phyloP scores from a whole-genome alignment of 2,329 filamentous ascomycete species.

The Trichoderma endophyticum region DNA sequence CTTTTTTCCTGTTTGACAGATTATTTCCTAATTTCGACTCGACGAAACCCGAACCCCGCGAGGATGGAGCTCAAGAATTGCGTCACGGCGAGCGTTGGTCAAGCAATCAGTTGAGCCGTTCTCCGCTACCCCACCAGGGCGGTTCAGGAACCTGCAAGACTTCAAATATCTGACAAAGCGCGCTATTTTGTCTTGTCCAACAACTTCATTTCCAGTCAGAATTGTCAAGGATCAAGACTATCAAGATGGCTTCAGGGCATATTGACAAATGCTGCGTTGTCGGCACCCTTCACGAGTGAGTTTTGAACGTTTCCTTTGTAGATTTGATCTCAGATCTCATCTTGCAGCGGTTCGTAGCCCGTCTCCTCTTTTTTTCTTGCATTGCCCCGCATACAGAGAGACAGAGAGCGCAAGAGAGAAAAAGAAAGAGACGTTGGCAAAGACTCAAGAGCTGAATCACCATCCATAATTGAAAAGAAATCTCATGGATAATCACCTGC shows the following conservation, averaged over 20 bases:
- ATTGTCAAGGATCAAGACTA: not conserved
- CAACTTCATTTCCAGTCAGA: not conserved
- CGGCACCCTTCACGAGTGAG: constrained; percentile 54
- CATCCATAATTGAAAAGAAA: not conserved
- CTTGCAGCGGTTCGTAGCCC: not conserved
- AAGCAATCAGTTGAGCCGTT: not conserved
- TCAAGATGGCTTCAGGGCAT: constrained; percentile 51
- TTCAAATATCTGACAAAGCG: not conserved
- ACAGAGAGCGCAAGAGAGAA: not conserved
- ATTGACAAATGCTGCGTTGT: constrained; percentile 51
- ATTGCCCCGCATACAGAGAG: not conserved
- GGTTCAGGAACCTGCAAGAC: not conserved
- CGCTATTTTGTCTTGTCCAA: not conserved
- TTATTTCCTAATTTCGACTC: not conserved
- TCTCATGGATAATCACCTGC: not conserved
- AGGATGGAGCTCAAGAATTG: constrained; percentile 7
- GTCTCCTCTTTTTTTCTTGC: not conserved
- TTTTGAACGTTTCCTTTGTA: constrained; percentile 14
- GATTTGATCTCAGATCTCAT: not conserved
- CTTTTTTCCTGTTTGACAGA: not conserved
- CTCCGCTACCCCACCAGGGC: constrained; percentile 7
- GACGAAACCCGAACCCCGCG: not conserved
- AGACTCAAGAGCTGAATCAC: not conserved
- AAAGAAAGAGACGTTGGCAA: not conserved
- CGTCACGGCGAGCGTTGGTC: not conserved